Evolutionary conservation across 495 filamentous ascomycete species (phyloP), one percentile per base, ranked within the genome.

Genomic region (Trichoderma orchidacearum): DNA sequence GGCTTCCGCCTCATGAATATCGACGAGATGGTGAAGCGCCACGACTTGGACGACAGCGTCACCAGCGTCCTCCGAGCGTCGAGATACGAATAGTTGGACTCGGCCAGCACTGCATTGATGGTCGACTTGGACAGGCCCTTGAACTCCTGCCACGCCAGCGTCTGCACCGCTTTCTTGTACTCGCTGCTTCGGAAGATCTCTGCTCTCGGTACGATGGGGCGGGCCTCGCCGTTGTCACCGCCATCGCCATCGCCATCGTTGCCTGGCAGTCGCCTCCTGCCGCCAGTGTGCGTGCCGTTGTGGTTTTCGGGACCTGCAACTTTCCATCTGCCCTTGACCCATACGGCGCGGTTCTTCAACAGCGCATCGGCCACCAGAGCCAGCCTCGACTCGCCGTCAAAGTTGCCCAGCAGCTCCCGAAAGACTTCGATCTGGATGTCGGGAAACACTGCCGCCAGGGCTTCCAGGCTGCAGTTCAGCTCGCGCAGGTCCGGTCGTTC

Each of bases 361-460:
- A 98, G 72, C 60, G 85, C 81, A 60, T 96, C 90, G 5, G 90
- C 88, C 31, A 91, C 87, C 35, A 98, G 79, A 38, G 92, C 82
- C 2, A 96, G 69, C 62, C 89, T 73, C 61, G 90, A 96, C 61
- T 91, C 80, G 36, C 86, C 86, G 60, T 86, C 84, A 67, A 95
- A 87, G 58, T 77, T 87, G 27, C 77, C 70, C 31, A 98, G 80
- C 76, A 96, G 81, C 66, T 95, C 90, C 12, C 93, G 83, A 62
- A 98, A 90, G n/a, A 95, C 91, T 55, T 95, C 89, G 57, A 92
- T 74, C 56, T 87, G 84, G 23, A 95, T 75, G 68, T 95, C 84
- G 5, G 93, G 93, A 61, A 98, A 98, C 2, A 96, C 75, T 5
- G 77, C 78, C 3, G 82, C 81, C 11, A 98, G 79, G 1, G 74